Conservation (phyloP, 495 filamentous ascomycete species). For the Sporormia fimetaria region DNA sequence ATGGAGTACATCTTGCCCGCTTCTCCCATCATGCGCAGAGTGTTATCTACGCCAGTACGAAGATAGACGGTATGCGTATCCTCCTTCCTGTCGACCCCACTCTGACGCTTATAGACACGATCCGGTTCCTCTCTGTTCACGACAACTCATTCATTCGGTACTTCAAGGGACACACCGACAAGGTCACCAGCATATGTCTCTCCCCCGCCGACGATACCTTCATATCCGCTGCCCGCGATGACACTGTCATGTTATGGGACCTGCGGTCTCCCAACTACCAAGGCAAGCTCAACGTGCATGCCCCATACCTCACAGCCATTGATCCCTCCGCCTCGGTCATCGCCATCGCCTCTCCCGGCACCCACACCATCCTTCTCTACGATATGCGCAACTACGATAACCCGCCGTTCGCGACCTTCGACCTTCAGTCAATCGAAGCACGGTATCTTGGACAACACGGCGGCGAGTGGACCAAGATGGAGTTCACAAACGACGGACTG, state of each 20-base stretch:
- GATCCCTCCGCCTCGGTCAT: conserved; percentile 85
- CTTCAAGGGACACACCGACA: conserved; percentile 73
- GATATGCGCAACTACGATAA: conserved; percentile 90
- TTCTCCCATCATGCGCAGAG: conserved; percentile 82
- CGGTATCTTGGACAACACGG: conserved; percentile 39
- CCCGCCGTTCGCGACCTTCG: conserved; percentile 75
- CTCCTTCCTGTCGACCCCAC: not conserved
- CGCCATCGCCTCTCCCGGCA: conserved; percentile 72
- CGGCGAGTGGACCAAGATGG: conserved; percentile 67
- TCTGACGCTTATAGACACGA: conserved; percentile 48
- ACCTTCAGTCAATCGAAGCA: conserved; percentile 52
- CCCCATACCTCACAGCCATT: conserved; percentile 72
- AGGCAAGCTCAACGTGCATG: conserved; percentile 63
- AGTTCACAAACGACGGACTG: conserved; percentile 93
- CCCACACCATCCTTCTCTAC: conserved; percentile 72
- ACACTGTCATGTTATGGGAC: conserved; percentile 83
- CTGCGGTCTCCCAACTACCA: conserved; percentile 58
- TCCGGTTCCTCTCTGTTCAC: conserved; percentile 85
- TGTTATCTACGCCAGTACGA: conserved; percentile 91
- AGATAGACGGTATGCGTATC: conserved; percentile 56
- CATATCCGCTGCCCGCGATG: conserved; percentile 78
- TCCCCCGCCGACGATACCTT: conserved; percentile 73
- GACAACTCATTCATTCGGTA: conserved; percentile 93
- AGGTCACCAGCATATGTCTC: conserved; percentile 69
- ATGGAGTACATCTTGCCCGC: conserved; percentile 82